Percentiles rank a stretch among this genome's conserved stretches.
Evolutionary conservation across 2,329 filamentous ascomycete genomes (phyloP).

Genomic region (Biscogniauxia mediterranea): DNA sequence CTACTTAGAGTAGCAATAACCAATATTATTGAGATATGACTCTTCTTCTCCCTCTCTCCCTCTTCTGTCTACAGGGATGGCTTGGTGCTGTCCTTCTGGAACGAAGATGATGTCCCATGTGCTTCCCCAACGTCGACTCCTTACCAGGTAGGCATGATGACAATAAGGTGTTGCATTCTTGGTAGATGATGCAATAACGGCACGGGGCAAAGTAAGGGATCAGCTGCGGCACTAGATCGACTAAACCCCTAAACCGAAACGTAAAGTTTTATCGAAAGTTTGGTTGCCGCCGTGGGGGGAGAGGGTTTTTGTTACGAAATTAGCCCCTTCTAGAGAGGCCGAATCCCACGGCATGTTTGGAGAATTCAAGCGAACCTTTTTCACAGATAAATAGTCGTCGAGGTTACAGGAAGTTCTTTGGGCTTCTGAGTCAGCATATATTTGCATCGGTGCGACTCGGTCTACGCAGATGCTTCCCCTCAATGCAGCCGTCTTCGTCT

Average conservation of each 20-base stretch:
- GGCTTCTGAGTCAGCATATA: not conserved
- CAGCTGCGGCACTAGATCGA: not conserved
- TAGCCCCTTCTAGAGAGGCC: not conserved
- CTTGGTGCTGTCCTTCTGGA: not conserved
- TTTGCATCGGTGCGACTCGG: not conserved
- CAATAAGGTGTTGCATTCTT: not conserved
- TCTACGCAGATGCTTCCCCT: not conserved
- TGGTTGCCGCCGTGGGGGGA: not conserved
- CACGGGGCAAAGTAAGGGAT: not conserved
- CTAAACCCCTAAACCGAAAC: constrained; percentile 2
- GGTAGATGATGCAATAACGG: not conserved
- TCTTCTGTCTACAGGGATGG: not conserved
- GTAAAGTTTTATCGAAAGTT: constrained; percentile 14
- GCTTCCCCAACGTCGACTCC: not conserved
- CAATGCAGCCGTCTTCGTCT: not conserved
- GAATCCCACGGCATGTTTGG: not conserved
- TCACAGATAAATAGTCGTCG: not conserved
- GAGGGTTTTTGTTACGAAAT: constrained; percentile 21
- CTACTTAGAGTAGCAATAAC: not conserved
- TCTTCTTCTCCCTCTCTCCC: too few species aligned
- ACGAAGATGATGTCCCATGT: not conserved
- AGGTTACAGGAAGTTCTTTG: not conserved
- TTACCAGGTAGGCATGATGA: not conserved
- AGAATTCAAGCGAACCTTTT: not conserved
- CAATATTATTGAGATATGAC: too few species aligned